phyloP scores from a whole-genome alignment of 2,329 filamentous ascomycete genomes.

The Ophiostoma perfectum region DNA sequence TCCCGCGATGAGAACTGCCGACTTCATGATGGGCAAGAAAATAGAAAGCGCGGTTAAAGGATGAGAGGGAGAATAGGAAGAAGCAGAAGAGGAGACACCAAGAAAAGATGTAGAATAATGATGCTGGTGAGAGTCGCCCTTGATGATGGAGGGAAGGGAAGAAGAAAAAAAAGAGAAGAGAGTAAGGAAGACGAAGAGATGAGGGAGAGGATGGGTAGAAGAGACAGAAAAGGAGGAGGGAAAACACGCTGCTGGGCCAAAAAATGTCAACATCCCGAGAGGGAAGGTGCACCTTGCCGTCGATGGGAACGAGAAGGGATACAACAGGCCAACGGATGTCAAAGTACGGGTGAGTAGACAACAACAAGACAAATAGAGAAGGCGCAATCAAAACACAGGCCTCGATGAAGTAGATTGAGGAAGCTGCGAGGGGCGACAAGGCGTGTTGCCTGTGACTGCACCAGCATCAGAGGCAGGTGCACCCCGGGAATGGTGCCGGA shows the following conservation, averaged over 20 bases:
- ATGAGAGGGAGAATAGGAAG: slow-evolving; percentile 1
- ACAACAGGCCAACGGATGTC: background rate
- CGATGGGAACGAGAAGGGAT: background rate
- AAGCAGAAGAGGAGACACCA: slow-evolving; percentile 13
- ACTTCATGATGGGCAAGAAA: slow-evolving; percentile 24
- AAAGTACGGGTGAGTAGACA: background rate
- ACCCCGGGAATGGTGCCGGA: background rate
- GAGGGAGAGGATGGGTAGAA: slow-evolving; percentile 4
- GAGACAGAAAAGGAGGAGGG: background rate
- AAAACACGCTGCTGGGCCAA: background rate
- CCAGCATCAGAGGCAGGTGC: background rate
- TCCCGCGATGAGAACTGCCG: slow-evolving; percentile 22
- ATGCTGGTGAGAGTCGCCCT: slow-evolving; percentile 21
- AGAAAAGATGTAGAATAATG: slow-evolving; percentile 20
- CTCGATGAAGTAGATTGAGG: background rate
- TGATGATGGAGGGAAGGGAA: slow-evolving; percentile 15
- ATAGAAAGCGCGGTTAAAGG: background rate
- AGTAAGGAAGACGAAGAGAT: background rate
- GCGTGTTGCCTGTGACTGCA: background rate
- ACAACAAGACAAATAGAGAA: background rate
- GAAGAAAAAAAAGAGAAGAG: slow-evolving; percentile 1
- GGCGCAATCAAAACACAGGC: slow-evolving; percentile 16
- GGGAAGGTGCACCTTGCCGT: slow-evolving; percentile 10
- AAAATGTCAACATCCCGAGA: background rate
- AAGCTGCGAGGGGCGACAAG: background rate